Evolutionary conservation across 305 asterid genomes (phyloP).

Genomic region (Fraxinus dipetala): DNA sequence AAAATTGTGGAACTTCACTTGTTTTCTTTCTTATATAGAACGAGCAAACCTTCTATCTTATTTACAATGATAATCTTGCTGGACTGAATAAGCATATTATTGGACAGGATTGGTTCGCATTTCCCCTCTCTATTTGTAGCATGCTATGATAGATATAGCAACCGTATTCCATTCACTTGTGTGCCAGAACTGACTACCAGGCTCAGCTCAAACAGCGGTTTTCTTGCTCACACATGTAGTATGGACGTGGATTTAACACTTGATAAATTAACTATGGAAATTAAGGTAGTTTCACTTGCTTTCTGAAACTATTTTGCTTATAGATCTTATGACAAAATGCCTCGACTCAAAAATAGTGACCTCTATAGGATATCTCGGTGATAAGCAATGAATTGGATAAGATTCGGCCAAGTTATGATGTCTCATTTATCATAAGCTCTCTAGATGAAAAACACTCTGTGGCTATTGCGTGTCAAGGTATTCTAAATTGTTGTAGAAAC

Average conservation of each 20-base stretch:
- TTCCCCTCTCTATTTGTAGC: slow-evolving; percentile 37
- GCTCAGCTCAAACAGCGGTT: slow-evolving; percentile 23
- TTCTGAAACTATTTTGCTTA: neutral
- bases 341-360: slow-evolving; percentile 15
- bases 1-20: neutral
- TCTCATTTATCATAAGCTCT: slow-evolving; percentile 37
- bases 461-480: slow-evolving; percentile 54
- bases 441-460: slow-evolving; percentile 36
- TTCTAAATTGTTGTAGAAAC: neutral
- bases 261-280: slow-evolving; percentile 30
- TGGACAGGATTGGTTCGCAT: slow-evolving; percentile 55
- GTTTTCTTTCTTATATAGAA: neutral
- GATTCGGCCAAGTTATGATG: slow-evolving; percentile 54
- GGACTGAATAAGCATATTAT: slow-evolving; percentile 6
- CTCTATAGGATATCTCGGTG: slow-evolving; percentile 39
- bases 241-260: slow-evolving; percentile 25
- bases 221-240: slow-evolving; percentile 26
- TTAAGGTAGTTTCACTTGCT: slow-evolving; percentile 39
- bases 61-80: neutral
- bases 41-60: neutral
- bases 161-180: slow-evolving; percentile 34
- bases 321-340: slow-evolving; percentile 9
- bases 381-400: slow-evolving; percentile 38
- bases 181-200: slow-evolving; percentile 34
- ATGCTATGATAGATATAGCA: slow-evolving; percentile 47